Conservation (phyloP, 192 early-diverging fungal species). For the Rhizoclosmatium globosum region DNA sequence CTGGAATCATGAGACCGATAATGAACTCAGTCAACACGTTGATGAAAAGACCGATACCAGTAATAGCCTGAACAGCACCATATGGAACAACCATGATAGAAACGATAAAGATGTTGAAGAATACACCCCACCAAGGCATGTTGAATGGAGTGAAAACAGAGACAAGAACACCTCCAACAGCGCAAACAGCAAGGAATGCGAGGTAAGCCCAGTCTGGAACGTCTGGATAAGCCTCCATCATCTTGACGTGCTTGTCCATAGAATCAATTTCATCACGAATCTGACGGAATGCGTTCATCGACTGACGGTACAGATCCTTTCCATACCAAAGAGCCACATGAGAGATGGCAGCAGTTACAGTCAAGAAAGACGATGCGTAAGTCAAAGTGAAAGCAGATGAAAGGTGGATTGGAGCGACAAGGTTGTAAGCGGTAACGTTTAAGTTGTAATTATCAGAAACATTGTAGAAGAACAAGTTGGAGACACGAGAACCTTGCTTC, state of each 20-base stretch:
- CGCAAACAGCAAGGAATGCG: slow-evolving; percentile 1
- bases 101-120: slow-evolving; percentile 47
- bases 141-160: slow-evolving; percentile 36
- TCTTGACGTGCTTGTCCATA: not conserved
- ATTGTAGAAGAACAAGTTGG: not conserved
- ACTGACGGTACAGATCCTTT: slow-evolving; percentile 8
- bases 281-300: not conserved
- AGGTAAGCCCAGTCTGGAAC: no score
- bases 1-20: no score
- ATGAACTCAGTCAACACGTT: slow-evolving; percentile 70
- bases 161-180: not conserved
- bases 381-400: slow-evolving; percentile 32
- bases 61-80: slow-evolving; percentile 69
- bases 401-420: slow-evolving; percentile 12
- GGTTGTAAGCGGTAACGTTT: slow-evolving; percentile 29
- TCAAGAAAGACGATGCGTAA: slow-evolving; percentile 49
- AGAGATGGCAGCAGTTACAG: slow-evolving; percentile 57
- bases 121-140: no score
- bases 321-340: no score
- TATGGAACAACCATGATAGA: slow-evolving; percentile 66
- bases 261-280: not conserved
- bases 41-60: slow-evolving; percentile 57
- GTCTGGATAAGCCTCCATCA: no score
- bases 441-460: slow-evolving; percentile 17
- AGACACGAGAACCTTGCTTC: not conserved